phyloP scores from a whole-genome alignment of 1,284 basidiomycete genomes.

The Vanrija sp. region DNA sequence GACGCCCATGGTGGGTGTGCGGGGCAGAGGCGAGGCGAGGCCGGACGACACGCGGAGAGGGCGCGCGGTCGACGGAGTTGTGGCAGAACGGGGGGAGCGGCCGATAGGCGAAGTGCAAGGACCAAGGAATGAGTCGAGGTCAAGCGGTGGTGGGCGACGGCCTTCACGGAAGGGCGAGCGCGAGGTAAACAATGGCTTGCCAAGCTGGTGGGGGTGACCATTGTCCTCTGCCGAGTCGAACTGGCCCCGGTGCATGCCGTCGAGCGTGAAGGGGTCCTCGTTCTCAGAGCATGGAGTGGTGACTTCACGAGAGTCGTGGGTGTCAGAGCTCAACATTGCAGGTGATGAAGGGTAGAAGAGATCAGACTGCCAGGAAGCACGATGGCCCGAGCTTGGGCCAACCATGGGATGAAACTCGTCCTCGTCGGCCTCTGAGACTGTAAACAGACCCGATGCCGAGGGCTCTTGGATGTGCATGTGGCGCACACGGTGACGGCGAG shows the following conservation, averaged over 20 bases:
- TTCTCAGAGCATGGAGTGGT: slow-evolving; percentile 3
- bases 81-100: slow-evolving; percentile 4
- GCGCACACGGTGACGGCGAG: slow-evolving; percentile 23
- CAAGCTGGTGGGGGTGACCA: too few relatives aligned
- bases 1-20: neutral
- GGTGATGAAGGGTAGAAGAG: neutral
- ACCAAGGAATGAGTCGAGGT: slow-evolving; percentile 1
- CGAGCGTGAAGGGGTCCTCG: slow-evolving; percentile 7
- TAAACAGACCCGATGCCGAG: slow-evolving; percentile 31
- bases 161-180: neutral
- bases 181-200: neutral
- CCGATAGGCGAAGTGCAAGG: neutral
- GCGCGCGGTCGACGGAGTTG: slow-evolving; percentile 6
- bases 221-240: neutral
- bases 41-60: slow-evolving; percentile 6
- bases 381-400: too few relatives aligned
- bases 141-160: neutral
- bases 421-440: slow-evolving; percentile 30
- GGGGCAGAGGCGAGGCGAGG: slow-evolving; percentile 3
- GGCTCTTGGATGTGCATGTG: slow-evolving; percentile 33
- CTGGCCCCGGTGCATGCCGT: slow-evolving; percentile 3
- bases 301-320: neutral
- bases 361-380: too few relatives aligned
- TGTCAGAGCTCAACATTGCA: neutral
- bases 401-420: neutral